Percentiles rank a stretch among this genome's conserved stretches.
phyloP scores from a whole-genome alignment of 2,329 filamentous ascomycete genomes.

The Alternaria incomplexa region DNA sequence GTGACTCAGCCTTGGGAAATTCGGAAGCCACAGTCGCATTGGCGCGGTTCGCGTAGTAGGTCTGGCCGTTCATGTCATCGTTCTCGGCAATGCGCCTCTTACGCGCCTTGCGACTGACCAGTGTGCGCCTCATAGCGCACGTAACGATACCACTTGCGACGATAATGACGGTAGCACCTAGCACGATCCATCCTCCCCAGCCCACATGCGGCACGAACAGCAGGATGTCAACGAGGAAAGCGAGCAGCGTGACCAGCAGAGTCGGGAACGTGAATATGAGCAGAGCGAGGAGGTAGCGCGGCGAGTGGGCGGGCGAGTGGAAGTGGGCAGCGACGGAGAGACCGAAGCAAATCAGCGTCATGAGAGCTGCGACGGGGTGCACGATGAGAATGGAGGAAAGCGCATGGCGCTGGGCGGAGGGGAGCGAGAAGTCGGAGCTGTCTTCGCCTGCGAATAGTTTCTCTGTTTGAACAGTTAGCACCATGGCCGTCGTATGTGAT shows the following conservation, averaged over 20 bases:
- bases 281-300: slow-evolving; percentile 81
- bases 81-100: slow-evolving; percentile 92
- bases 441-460: slow-evolving; percentile 55
- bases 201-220: slow-evolving; percentile 92
- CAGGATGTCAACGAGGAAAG: slow-evolving; percentile 91
- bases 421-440: slow-evolving; percentile 63
- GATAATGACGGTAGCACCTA: slow-evolving; percentile 86
- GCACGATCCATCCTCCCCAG: slow-evolving; percentile 93
- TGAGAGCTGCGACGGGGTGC: slow-evolving; percentile 86
- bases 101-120: slow-evolving; percentile 90
- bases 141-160: slow-evolving; percentile 82
- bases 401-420: slow-evolving; percentile 68
- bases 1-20: slow-evolving; percentile 59
- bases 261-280: slow-evolving; percentile 88
- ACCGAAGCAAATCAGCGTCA: slow-evolving; percentile 83
- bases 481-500: neutral
- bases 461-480: slow-evolving; percentile 47
- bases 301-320: slow-evolving; percentile 86
- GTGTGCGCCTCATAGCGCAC: slow-evolving; percentile 91
- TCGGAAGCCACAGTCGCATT: slow-evolving; percentile 44
- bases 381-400: slow-evolving; percentile 91
- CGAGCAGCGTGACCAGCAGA: slow-evolving; percentile 80
- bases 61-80: slow-evolving; percentile 95
- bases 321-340: slow-evolving; percentile 83
- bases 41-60: slow-evolving; percentile 70